Conservation (phyloP, 768 basidiomycete species). For the Sutorius australiensis region DNA sequence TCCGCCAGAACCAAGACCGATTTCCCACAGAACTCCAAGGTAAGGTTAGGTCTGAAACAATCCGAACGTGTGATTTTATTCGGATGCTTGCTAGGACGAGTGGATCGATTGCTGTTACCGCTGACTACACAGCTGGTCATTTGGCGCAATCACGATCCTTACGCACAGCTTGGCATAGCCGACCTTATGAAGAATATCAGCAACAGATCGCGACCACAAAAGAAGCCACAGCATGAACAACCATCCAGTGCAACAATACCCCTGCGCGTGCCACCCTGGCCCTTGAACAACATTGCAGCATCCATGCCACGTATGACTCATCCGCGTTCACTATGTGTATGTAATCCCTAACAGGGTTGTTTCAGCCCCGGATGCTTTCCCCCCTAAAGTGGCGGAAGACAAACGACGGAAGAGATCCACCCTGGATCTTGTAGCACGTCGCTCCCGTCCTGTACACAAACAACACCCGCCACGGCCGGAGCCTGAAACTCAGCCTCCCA, state of each 20-base stretch:
- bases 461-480: slow-evolving; percentile 18
- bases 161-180: slow-evolving; percentile 34
- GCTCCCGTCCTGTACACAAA: slow-evolving; percentile 27
- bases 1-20: slow-evolving; percentile 31
- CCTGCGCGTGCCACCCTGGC: slow-evolving; percentile 23
- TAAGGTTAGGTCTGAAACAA: slow-evolving; percentile 2
- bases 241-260: slow-evolving; percentile 9
- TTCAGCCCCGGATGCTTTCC: slow-evolving; percentile 39
- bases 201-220: slow-evolving; percentile 13
- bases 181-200: slow-evolving; percentile 23
- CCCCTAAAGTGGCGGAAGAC: slow-evolving; percentile 17
- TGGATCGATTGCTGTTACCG: slow-evolving; percentile 33
- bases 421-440: slow-evolving; percentile 6
- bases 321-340: neutral
- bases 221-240: slow-evolving; percentile 16
- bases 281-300: slow-evolving; percentile 20
- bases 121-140: slow-evolving; percentile 31
- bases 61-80: slow-evolving; percentile 3
- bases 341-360: slow-evolving; percentile 10
- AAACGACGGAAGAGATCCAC: slow-evolving; percentile 13
- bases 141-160: slow-evolving; percentile 26
- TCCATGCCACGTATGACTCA: slow-evolving; percentile 38
- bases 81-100: slow-evolving; percentile 23
- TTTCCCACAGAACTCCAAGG: slow-evolving; percentile 29
- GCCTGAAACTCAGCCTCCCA: slow-evolving; percentile 2